These are phyloP conservation scores for Ogataea trehalophila DNA, from an alignment of 805 yeast species.

Conservation along the genomic window DNA sequence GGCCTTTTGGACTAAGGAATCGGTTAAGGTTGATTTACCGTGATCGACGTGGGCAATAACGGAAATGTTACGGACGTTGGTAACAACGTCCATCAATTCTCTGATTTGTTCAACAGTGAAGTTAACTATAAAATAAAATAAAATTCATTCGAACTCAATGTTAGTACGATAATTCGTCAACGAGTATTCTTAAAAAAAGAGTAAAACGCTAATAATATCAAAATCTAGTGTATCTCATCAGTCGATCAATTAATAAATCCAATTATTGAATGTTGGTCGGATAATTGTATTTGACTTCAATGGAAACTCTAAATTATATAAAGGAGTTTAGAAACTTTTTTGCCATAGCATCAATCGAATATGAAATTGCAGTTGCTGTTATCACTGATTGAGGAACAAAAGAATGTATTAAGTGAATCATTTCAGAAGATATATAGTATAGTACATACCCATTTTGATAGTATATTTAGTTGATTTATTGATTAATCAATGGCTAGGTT, in stretches of 20 bases:
- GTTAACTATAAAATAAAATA: constrained; percentile 32
- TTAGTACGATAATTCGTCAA: not conserved
- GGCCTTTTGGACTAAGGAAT: constrained; percentile 97
- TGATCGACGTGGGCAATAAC: constrained; percentile 99
- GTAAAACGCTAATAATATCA: not conserved
- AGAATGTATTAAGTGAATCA: not conserved
- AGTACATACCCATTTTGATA: constrained; percentile 21
- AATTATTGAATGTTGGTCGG: too few species aligned
- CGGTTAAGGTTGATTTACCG: constrained; percentile 99
- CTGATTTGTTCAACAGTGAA: constrained; percentile 90
- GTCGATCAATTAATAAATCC: too few species aligned
- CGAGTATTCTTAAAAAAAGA: not conserved
- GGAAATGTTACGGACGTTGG: constrained; percentile 99
- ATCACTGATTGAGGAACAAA: not conserved
- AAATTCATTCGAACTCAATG: not conserved
- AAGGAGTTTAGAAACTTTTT: not conserved
- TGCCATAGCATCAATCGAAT: too few species aligned
- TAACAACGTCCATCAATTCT: constrained; percentile 98
- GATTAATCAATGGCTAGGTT: constrained; percentile 8
- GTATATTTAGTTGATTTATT: constrained; percentile 5
- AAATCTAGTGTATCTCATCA: not conserved
- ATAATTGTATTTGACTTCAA: too few species aligned
- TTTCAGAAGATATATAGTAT: not conserved
- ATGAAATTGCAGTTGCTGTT: too few species aligned
- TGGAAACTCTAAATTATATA: not conserved